A percentile compares a stretch with the other conserved stretches of the same genome.
These are phyloP conservation scores for Ustilaginoidea virens DNA, from an alignment of 2,329 filamentous ascomycete species.

Conservation along the genomic window DNA sequence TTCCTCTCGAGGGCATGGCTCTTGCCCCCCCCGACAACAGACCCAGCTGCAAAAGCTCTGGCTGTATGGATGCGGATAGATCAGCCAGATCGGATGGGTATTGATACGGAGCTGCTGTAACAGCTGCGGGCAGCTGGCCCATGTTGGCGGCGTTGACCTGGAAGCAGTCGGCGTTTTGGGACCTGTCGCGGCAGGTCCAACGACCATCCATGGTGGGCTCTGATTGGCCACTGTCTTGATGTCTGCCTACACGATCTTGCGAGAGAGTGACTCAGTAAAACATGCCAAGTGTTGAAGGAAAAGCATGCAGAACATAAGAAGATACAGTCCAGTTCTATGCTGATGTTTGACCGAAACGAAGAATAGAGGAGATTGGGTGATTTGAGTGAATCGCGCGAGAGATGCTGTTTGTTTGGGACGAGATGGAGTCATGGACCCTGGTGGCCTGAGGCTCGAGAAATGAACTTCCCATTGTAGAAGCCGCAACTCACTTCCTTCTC, in stretches of 20 bases:
- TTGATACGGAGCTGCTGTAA: conserved; percentile 2
- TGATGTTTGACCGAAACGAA: too few species aligned
- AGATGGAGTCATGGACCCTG: too few species aligned
- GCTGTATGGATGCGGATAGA: conserved; percentile 2
- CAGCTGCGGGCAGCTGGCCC: conserved; percentile 11
- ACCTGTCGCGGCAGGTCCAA: conserved; percentile 3
- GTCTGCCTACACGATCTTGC: background rate
- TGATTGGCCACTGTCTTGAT: conserved; percentile 2
- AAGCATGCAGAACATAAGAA: too few species aligned
- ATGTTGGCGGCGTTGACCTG: background rate
- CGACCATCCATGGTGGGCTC: conserved; percentile 3
- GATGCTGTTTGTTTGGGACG: background rate
- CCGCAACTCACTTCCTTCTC: conserved; percentile 6
- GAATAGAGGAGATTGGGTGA: background rate
- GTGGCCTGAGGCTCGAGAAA: too few species aligned
- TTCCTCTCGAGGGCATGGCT: conserved; percentile 17
- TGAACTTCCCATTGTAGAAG: conserved; percentile 4
- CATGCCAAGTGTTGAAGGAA: too few species aligned
- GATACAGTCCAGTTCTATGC: too few species aligned
- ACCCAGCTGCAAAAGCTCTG: too few species aligned
- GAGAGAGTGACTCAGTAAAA: background rate
- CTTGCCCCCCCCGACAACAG: too few species aligned
- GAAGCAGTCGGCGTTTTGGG: conserved; percentile 1
- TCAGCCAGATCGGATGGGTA: conserved; percentile 3
- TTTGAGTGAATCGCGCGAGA: conserved; percentile 1